A percentile compares a stretch with the other conserved stretches of the same genome.
Conservation (phyloP, 2,329 filamentous ascomycete species). For the Xylaria sp. region DNA sequence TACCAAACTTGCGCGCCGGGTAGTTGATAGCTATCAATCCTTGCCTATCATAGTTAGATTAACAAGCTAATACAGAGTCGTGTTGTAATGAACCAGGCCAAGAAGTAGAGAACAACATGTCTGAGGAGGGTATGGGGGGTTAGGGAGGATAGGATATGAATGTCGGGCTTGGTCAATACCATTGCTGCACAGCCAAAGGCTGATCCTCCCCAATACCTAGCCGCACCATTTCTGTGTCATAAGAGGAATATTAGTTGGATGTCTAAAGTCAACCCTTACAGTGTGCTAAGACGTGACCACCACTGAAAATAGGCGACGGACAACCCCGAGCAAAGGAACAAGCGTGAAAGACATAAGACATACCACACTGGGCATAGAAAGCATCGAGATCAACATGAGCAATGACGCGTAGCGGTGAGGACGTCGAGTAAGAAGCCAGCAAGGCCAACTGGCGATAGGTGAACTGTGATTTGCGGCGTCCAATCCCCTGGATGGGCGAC, state of each 20-base stretch:
- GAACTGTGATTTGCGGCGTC: slow-evolving; percentile 72
- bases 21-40: slow-evolving; percentile 97
- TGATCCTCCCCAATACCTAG: slow-evolving; percentile 77
- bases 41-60: slow-evolving; percentile 65
- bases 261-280: not conserved
- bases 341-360: slow-evolving; percentile 8
- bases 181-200: slow-evolving; percentile 94
- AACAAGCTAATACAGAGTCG: not conserved
- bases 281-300: not conserved
- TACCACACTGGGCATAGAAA: slow-evolving; percentile 91
- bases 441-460: slow-evolving; percentile 86
- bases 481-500: slow-evolving; percentile 50
- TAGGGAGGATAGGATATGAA: slow-evolving; percentile 1
- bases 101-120: slow-evolving; percentile 6
- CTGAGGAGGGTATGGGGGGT: not conserved
- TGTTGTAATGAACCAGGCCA: not conserved
- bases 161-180: slow-evolving; percentile 59
- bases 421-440: slow-evolving; percentile 75
- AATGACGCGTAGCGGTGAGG: slow-evolving; percentile 84
- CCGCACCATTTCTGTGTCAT: slow-evolving; percentile 75
- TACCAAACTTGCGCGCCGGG: slow-evolving; percentile 81
- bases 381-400: slow-evolving; percentile 96
- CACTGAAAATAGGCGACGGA: not conserved
- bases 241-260: slow-evolving; percentile 20
- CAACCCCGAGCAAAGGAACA: not conserved